Evolutionary conservation across 2,329 filamentous ascomycete genomes (phyloP).

Genomic region (Penicillium rolfsii): DNA sequence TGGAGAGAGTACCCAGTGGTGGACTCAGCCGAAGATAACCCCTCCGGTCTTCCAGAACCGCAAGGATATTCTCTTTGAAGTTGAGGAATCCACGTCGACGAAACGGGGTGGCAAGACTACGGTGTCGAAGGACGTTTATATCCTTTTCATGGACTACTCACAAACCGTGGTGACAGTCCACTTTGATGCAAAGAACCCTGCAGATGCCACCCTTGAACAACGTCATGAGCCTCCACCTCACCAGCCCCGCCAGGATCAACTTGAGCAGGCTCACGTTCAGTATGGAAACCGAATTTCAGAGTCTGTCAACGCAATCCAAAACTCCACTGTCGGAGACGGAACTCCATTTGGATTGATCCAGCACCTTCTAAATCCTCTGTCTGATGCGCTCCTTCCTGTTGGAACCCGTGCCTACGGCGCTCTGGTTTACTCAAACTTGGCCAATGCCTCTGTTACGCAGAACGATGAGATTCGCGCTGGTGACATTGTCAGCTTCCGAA

Average conservation of each 20-base stretch:
- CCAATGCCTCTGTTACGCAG: conserved; percentile 87
- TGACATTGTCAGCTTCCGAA: conserved; percentile 90
- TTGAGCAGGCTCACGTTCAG: conserved; percentile 80
- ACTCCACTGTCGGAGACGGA: conserved; percentile 81
- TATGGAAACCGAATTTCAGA: conserved; percentile 80
- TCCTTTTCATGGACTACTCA: conserved; percentile 96
- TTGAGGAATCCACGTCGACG: conserved; percentile 73
- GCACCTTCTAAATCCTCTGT: conserved; percentile 74
- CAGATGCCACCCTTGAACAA: conserved; percentile 77
- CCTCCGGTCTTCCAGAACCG: conserved; percentile 82
- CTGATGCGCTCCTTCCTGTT: conserved; percentile 76
- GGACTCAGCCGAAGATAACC: conserved; percentile 76
- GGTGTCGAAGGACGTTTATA: conserved; percentile 77
- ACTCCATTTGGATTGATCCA: conserved; percentile 75
- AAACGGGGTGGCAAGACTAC: conserved; percentile 71
- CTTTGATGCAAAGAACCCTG: conserved; percentile 74
- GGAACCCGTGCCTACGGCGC: conserved; percentile 90
- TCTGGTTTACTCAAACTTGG: conserved; percentile 90
- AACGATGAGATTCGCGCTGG: conserved; percentile 91
- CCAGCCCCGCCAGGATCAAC: conserved; percentile 83
- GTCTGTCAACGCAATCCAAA: conserved; percentile 71
- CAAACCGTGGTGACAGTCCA: conserved; percentile 84
- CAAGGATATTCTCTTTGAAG: conserved; percentile 80
- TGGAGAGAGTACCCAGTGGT: conserved; percentile 76
- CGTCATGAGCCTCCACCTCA: conserved; percentile 82